Percentiles rank a stretch among this genome's conserved stretches.
Conservation (phyloP, 805 yeast genomes). For the Wickerhamomyces bovis region DNA sequence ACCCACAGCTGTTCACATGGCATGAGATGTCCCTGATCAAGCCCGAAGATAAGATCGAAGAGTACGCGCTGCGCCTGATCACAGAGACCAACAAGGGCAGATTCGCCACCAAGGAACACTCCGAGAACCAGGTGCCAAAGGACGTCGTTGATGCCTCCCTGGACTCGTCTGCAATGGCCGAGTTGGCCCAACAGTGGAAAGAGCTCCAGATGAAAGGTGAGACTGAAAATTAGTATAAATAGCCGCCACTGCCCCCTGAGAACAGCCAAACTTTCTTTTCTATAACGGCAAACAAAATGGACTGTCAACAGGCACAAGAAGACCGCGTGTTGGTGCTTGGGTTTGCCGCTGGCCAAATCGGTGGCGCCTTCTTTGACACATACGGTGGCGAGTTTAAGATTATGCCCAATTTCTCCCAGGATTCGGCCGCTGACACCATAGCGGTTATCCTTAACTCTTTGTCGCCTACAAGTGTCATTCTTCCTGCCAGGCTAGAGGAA, state of each 20-base stretch:
- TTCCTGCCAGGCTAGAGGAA: slow-evolving; percentile 1
- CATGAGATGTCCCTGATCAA: slow-evolving; percentile 50
- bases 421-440: neutral
- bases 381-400: neutral
- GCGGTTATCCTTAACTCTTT: neutral
- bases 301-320: neutral
- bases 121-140: slow-evolving; percentile 86
- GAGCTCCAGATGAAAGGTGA: slow-evolving; percentile 29
- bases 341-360: neutral
- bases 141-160: slow-evolving; percentile 84
- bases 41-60: slow-evolving; percentile 24
- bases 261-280: neutral
- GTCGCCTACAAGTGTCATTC: neutral
- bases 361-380: neutral
- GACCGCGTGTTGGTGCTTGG: neutral
- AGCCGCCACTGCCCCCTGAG: neutral
- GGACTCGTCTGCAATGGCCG: slow-evolving; percentile 64
- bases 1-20: slow-evolving; percentile 79
- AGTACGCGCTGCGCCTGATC: slow-evolving; percentile 58
- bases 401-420: neutral
- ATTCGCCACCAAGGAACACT: slow-evolving; percentile 75
- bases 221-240: neutral
- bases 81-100: slow-evolving; percentile 64
- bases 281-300: neutral
- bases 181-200: slow-evolving; percentile 57